phyloP scores from a whole-genome alignment of 768 basidiomycete species.

The Calocybe gangraenosa region DNA sequence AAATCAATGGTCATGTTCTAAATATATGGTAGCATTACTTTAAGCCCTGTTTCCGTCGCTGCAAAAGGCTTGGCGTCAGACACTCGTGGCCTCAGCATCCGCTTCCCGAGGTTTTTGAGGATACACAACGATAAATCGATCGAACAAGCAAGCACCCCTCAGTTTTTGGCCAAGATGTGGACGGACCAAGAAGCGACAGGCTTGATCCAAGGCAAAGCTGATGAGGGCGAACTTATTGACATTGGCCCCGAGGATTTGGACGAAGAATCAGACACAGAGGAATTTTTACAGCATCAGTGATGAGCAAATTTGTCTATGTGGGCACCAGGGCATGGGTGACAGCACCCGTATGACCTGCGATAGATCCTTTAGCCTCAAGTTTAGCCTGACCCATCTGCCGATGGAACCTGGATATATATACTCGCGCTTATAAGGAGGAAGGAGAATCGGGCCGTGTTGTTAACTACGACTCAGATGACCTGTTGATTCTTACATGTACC shows the following conservation, averaged over 20 bases:
- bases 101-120: slow-evolving; percentile 85
- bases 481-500: no score
- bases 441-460: no score
- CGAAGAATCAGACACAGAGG: slow-evolving; percentile 20
- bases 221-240: slow-evolving; percentile 62
- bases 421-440: no score
- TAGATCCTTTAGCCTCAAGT: no score
- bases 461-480: no score
- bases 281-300: background rate
- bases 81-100: slow-evolving; percentile 68
- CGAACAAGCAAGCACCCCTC: slow-evolving; percentile 68
- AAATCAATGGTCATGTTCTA: background rate
- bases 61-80: slow-evolving; percentile 55
- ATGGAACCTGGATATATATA: no score
- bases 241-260: slow-evolving; percentile 25
- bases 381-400: no score
- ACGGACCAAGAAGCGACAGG: slow-evolving; percentile 50
- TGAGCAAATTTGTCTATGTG: background rate
- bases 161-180: slow-evolving; percentile 69
- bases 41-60: slow-evolving; percentile 83
- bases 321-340: background rate
- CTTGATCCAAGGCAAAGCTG: slow-evolving; percentile 30
- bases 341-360: no score
- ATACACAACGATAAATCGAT: slow-evolving; percentile 69
- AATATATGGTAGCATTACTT: slow-evolving; percentile 51